Evolutionary conservation across 352 stramenopile species (phyloP).

Genomic region (Pythium oligandrum): DNA sequence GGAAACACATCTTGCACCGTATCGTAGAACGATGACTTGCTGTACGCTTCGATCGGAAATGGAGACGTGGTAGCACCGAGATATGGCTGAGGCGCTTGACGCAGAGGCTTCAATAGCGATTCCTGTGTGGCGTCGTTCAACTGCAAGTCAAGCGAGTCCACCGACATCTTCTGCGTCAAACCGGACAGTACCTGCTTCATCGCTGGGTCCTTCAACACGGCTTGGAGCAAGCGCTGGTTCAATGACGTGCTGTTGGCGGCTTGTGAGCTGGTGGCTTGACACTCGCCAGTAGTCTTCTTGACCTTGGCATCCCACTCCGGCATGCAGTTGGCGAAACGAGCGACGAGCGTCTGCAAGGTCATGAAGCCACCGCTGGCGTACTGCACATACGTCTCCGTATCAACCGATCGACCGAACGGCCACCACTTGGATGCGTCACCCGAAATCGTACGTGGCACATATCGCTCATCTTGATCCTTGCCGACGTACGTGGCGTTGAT

Average conservation of each 20-base stretch:
- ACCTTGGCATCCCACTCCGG: conserved; percentile 22
- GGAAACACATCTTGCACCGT: conserved; percentile 32
- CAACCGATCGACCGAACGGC: conserved; percentile 16
- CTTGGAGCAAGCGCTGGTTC: conserved; percentile 16
- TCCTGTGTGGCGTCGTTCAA: conserved; percentile 6
- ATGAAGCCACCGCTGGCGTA: conserved; percentile 34
- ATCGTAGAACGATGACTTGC: conserved; percentile 32
- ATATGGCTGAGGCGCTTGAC: conserved; percentile 18
- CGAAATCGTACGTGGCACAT: conserved; percentile 25
- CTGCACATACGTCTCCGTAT: conserved; percentile 18
- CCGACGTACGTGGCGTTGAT: conserved; percentile 33
- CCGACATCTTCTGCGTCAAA: not conserved
- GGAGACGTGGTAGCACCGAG: conserved; percentile 7
- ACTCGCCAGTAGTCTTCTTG: conserved; percentile 21
- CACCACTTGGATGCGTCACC: conserved; percentile 16
- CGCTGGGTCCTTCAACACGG: conserved; percentile 15
- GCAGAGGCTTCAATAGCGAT: conserved; percentile 12
- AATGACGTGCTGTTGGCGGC: conserved; percentile 11
- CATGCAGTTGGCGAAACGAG: conserved; percentile 38
- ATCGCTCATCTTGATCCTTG: conserved; percentile 1
- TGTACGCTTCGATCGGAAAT: conserved; percentile 18
- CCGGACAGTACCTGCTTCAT: not conserved
- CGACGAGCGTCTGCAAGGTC: conserved; percentile 43
- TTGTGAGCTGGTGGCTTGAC: conserved; percentile 13
- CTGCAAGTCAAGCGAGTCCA: conserved; percentile 1